Percentiles rank a stretch among this genome's conserved stretches.
Conservation (phyloP, 768 basidiomycete genomes). For the Mycena albidolilacea region DNA sequence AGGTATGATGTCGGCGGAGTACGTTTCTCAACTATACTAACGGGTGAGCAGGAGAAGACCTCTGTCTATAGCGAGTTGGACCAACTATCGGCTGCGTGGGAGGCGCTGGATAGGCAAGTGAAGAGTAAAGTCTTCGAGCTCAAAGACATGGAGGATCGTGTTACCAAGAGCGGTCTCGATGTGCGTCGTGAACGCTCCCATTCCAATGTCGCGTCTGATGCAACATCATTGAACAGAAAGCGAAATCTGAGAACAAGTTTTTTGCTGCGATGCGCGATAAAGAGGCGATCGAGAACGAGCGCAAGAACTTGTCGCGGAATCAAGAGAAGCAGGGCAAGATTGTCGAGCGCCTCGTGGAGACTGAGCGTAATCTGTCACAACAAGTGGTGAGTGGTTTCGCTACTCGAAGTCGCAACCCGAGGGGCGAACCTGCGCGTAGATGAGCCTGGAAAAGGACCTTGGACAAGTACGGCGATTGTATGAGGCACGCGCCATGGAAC, state of each 20-base stretch:
- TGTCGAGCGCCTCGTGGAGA: constrained; percentile 75
- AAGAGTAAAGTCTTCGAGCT: constrained; percentile 90
- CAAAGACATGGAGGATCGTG: constrained; percentile 77
- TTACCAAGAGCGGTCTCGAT: constrained; percentile 77
- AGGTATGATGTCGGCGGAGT: constrained; percentile 58
- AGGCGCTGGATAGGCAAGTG: constrained; percentile 83
- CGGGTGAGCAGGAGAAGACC: constrained; percentile 66
- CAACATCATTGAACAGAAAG: constrained; percentile 72
- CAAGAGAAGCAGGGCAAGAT: constrained; percentile 65
- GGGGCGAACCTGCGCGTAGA: constrained; percentile 43
- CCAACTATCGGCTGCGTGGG: constrained; percentile 89
- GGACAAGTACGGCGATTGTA: constrained; percentile 16
- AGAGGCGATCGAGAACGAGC: constrained; percentile 84
- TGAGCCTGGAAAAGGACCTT: constrained; percentile 37
- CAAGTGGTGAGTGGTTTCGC: constrained; percentile 68
- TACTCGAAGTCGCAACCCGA: neutral
- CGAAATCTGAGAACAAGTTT: constrained; percentile 96
- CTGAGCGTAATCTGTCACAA: constrained; percentile 69
- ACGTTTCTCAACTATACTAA: constrained; percentile 23
- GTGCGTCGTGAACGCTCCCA: constrained; percentile 56
- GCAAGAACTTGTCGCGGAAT: constrained; percentile 71
- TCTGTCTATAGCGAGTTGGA: constrained; percentile 90
- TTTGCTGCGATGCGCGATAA: constrained; percentile 92
- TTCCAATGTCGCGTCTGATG: neutral
- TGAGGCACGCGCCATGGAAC: constrained; percentile 24